These are phyloP conservation scores for Misopates orontium DNA, from an alignment of 257 asterid genomes.

Conservation along the genomic window DNA sequence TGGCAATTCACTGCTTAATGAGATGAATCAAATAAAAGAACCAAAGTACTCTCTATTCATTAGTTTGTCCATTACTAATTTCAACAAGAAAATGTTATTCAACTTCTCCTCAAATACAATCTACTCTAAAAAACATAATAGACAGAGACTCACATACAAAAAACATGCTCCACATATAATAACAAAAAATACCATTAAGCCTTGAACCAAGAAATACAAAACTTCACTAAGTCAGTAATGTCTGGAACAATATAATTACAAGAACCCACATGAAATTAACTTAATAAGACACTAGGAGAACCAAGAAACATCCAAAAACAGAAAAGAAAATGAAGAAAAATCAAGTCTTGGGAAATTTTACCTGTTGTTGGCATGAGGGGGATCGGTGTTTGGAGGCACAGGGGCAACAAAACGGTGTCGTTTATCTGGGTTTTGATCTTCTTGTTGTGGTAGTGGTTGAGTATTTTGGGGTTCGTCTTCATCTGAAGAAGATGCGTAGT, in stretches of 20 bases:
- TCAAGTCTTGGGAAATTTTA: constrained; percentile 8
- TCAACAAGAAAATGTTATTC: not conserved
- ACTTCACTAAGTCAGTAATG: not conserved
- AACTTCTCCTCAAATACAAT: no score
- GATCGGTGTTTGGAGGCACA: not conserved
- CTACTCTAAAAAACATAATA: no score
- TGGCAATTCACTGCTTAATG: no score
- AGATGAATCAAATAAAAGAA: no score
- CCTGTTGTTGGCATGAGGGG: not conserved
- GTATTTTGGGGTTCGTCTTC: constrained; percentile 17
- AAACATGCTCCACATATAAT: not conserved
- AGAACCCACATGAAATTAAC: not conserved
- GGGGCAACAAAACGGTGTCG: not conserved
- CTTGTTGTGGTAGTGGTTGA: not conserved
- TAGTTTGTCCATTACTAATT: not conserved
- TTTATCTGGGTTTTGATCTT: constrained; percentile 4
- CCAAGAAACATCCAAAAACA: no score
- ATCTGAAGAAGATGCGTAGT: constrained; percentile 70
- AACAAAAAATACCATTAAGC: not conserved
- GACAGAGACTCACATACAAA: no score
- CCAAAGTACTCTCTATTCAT: not conserved
- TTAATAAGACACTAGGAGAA: not conserved
- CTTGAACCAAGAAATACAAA: not conserved
- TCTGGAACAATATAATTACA: not conserved
- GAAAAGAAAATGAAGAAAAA: not conserved